Base-by-base conservation (phyloP, 352 stramenopile species). In the Phytopythium oedochilum region DNA sequence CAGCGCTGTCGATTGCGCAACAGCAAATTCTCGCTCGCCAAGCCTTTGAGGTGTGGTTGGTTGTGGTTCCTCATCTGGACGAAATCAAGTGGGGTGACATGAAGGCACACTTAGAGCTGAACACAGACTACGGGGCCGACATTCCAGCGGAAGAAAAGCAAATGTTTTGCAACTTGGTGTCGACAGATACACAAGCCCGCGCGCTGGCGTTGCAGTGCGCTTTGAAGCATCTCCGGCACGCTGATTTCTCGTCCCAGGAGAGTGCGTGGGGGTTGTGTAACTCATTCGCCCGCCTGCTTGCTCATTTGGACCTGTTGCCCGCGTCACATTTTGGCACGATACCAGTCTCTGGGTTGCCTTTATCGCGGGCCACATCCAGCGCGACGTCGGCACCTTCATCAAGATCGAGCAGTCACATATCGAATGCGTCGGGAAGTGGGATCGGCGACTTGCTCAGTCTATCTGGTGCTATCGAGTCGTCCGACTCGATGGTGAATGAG, bases 51-150 rank as follows among this genome's bases (percentile, higher is more conserved):
- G 50, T 92, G 28, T 92, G 81, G 81, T 49, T 65, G n/a, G 36
- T 79, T n/a, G 63, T 82, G 0, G 57, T 86, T 20, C 75, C 75
- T 52, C 70, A 75, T 25, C 62, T 89, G 32, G 57, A 82, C 22
- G 42, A 68, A 57, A 78, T 92, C 34, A 78, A 82, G 59, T 92
- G 78, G 81, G 61, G 78, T 34, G 64, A 75, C 4, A 57, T 87
- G 26, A 65, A 68, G 45, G 61, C 62, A 18, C 73, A 83, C 38
- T 51, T 89, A 5, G 44, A 71, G 42, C 55, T 75, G 32, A 83
- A 87, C 55, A 54, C 70, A 22, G 71, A 78, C 45, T 88, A 87
- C 40, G 63, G 64, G 5, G 50, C 67, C 29, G 73, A 71, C 26
- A 57, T 75, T 14, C 62, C 65, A 2, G 20, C 59, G 15, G 71